Conservation (phyloP, 1,139 yeast species). For the Magnusiomyces magnusii region DNA sequence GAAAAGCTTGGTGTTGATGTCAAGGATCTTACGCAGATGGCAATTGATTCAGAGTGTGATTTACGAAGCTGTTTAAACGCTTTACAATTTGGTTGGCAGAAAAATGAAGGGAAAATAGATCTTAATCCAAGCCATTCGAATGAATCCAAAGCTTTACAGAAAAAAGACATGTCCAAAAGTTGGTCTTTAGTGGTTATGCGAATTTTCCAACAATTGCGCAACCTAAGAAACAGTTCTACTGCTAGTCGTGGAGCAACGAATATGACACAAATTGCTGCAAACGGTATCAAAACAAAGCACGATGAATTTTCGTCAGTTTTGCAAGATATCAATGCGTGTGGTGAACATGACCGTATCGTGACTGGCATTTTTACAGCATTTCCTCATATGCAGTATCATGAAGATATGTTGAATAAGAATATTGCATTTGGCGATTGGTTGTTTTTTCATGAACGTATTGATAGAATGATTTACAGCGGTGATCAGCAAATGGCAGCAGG, state of each 20-base stretch:
- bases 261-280: not conserved
- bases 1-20: constrained; percentile 38
- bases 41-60: constrained; percentile 73
- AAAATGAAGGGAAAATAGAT: not conserved
- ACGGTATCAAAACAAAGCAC: constrained; percentile 6
- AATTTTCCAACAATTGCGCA: constrained; percentile 34
- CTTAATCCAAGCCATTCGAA: too few species aligned
- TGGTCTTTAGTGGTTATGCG: constrained; percentile 26
- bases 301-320: constrained; percentile 22
- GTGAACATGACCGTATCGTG: constrained; percentile 54
- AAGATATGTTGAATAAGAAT: constrained; percentile 59
- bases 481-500: constrained; percentile 43
- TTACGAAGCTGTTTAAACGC: constrained; percentile 79
- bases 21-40: constrained; percentile 46
- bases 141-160: not conserved
- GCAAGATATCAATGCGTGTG: constrained; percentile 41
- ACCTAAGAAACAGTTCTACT: constrained; percentile 33
- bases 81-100: constrained; percentile 55
- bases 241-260: constrained; percentile 13
- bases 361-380: constrained; percentile 65
- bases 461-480: constrained; percentile 37
- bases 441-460: constrained; percentile 52
- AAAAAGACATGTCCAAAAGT: constrained; percentile 22
- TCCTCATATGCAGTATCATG: constrained; percentile 50
- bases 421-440: constrained; percentile 69